These are phyloP conservation scores for Rosellinia necatrix DNA, from an alignment of 2,329 filamentous ascomycete species.

Conservation along the genomic window DNA sequence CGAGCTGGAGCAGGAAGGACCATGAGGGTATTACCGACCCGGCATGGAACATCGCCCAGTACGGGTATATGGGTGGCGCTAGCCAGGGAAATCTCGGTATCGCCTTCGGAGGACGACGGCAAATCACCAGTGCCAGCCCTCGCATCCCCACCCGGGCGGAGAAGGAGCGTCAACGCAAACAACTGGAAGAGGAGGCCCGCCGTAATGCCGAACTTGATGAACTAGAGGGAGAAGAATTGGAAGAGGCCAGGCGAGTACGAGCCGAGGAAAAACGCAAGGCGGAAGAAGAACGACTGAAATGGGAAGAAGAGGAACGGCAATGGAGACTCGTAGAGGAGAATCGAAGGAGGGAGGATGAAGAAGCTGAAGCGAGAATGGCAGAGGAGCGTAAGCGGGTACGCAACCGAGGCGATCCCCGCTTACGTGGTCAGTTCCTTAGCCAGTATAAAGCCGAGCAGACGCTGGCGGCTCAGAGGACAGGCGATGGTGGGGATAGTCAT, in stretches of 20 bases:
- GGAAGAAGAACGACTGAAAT: conserved; percentile 71
- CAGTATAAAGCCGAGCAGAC: conserved; percentile 80
- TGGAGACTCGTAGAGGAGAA: conserved; percentile 80
- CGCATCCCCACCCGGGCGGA: conserved; percentile 80
- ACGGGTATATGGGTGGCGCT: conserved; percentile 96
- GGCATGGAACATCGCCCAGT: conserved; percentile 98
- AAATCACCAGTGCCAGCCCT: conserved; percentile 86
- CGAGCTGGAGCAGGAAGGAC: conserved; percentile 86
- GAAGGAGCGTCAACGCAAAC: conserved; percentile 72
- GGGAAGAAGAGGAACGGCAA: conserved; percentile 76
- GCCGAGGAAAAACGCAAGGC: conserved; percentile 66
- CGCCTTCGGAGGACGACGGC: conserved; percentile 85
- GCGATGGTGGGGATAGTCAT: conserved; percentile 46
- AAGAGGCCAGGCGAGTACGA: conserved; percentile 63
- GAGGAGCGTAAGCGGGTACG: conserved; percentile 68
- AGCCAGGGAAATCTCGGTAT: conserved; percentile 96
- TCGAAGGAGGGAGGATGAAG: conserved; percentile 72
- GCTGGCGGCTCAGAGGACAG: conserved; percentile 44
- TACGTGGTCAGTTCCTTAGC: conserved; percentile 83
- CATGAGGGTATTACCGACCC: conserved; percentile 82
- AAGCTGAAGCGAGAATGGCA: conserved; percentile 68
- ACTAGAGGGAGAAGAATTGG: conserved; percentile 68
- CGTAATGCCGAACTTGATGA: conserved; percentile 53
- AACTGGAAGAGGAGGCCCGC: conserved; percentile 56
- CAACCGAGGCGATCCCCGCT: conserved; percentile 65